Conservation (phyloP, 2,329 filamentous ascomycete genomes). For the Xylaria sp. region DNA sequence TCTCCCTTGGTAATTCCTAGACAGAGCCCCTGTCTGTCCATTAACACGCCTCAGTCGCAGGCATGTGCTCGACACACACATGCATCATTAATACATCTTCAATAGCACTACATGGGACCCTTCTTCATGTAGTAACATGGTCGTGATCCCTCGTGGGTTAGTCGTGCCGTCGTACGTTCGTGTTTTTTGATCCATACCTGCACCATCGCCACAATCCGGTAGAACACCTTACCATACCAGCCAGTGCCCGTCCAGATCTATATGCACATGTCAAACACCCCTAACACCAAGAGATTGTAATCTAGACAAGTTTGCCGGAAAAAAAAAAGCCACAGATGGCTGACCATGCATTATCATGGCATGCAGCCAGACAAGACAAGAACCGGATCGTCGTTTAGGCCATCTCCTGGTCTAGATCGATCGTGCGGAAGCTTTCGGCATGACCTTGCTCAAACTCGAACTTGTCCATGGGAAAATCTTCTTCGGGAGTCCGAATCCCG, state of each 20-base stretch:
- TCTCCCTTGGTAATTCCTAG: not conserved
- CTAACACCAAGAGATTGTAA: conserved; percentile 36
- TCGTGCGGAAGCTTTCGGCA: conserved; percentile 48
- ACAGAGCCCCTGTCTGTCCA: not conserved
- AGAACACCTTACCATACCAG: conserved; percentile 15
- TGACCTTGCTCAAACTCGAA: conserved; percentile 59
- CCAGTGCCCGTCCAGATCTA: conserved; percentile 19
- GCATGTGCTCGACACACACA: conserved; percentile 10
- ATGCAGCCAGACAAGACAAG: not conserved
- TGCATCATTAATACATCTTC: conserved; percentile 34
- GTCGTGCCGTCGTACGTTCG: conserved; percentile 45
- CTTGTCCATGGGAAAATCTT: conserved; percentile 71
- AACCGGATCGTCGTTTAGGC: conserved; percentile 9
- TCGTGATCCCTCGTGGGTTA: conserved; percentile 42
- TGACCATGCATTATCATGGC: conserved; percentile 15
- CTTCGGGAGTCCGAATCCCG: conserved; percentile 73
- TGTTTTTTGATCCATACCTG: conserved; percentile 26
- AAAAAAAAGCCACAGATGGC: conserved; percentile 24
- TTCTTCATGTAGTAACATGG: conserved; percentile 23
- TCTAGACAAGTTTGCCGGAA: conserved; percentile 29
- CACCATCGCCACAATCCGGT: conserved; percentile 12
- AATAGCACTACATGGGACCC: conserved; percentile 26
- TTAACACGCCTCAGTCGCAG: conserved; percentile 3
- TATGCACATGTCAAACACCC: conserved; percentile 31
- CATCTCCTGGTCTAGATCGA: conserved; percentile 38